Percentiles rank a stretch among this genome's conserved stretches.
Evolutionary conservation across 495 filamentous ascomycete species (phyloP).

Genomic region (Lasiosphaeriaceae sp.): DNA sequence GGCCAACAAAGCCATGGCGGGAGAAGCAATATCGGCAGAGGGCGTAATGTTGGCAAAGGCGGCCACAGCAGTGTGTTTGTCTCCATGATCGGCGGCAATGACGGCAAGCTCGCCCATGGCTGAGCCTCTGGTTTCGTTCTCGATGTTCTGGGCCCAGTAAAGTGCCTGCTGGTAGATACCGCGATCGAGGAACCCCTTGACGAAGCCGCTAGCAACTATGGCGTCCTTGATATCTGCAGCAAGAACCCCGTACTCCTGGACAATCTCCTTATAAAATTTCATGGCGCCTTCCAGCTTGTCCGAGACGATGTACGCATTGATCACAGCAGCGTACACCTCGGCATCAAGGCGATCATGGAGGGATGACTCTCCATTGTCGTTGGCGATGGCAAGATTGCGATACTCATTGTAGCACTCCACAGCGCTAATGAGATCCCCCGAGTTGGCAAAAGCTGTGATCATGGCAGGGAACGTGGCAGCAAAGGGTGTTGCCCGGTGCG

Average conservation of each 20-base stretch:
- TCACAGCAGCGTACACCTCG: slow-evolving; percentile 79
- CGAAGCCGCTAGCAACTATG: slow-evolving; percentile 67
- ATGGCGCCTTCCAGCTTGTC: slow-evolving; percentile 72
- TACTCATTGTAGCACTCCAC: slow-evolving; percentile 96
- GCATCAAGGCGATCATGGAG: slow-evolving; percentile 72
- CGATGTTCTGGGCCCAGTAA: slow-evolving; percentile 54
- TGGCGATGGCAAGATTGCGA: slow-evolving; percentile 71
- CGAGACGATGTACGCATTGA: slow-evolving; percentile 79
- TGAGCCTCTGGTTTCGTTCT: slow-evolving; percentile 26
- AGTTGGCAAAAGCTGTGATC: slow-evolving; percentile 84
- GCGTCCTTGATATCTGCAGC: slow-evolving; percentile 59
- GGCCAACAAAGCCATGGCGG: slow-evolving; percentile 81
- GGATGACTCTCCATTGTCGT: slow-evolving; percentile 71
- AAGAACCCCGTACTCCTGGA: slow-evolving; percentile 54
- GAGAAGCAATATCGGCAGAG: slow-evolving; percentile 48
- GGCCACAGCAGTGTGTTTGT: slow-evolving; percentile 62
- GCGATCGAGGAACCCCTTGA: slow-evolving; percentile 63
- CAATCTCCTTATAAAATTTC: slow-evolving; percentile 78
- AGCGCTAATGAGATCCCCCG: slow-evolving; percentile 78
- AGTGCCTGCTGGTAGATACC: slow-evolving; percentile 65
- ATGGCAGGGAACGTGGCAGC: slow-evolving; percentile 82
- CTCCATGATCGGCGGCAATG: slow-evolving; percentile 73
- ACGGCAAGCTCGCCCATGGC: slow-evolving; percentile 46
- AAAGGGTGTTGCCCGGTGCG: slow-evolving; percentile 62
- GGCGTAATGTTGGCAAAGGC: slow-evolving; percentile 59